A percentile compares a stretch with the other conserved stretches of the same genome.
Evolutionary conservation across 2,329 filamentous ascomycete species (phyloP).

Genomic region (Diplodia scrobiculata): DNA sequence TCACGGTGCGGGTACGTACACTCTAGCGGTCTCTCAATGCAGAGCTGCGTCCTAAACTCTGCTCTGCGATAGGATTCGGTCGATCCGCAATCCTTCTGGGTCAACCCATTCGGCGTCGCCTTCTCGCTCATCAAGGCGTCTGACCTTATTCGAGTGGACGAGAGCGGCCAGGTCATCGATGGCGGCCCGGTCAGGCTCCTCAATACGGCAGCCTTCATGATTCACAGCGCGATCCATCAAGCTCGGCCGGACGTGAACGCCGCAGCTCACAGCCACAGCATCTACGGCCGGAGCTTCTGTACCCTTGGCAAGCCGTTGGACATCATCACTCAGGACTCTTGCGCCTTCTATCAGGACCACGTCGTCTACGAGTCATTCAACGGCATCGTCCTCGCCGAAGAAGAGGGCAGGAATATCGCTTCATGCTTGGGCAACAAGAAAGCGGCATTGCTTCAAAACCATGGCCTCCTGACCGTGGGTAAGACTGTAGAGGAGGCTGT

Average conservation of each 20-base stretch:
- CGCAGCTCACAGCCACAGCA: conserved; percentile 61
- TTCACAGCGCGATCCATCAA: conserved; percentile 61
- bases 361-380: conserved; percentile 57
- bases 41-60: background rate
- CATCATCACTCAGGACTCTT: conserved; percentile 62
- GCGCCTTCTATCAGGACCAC: conserved; percentile 59
- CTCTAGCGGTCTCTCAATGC: background rate
- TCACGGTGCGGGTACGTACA: conserved; percentile 56
- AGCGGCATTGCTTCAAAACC: conserved; percentile 58
- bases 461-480: conserved; percentile 56
- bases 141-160: conserved; percentile 68
- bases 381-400: conserved; percentile 55
- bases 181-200: conserved; percentile 53
- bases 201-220: conserved; percentile 59
- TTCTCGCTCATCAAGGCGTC: conserved; percentile 65
- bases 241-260: conserved; percentile 62
- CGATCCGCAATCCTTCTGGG: conserved; percentile 63
- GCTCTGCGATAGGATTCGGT: conserved; percentile 53
- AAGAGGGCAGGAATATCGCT: conserved; percentile 59
- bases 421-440: conserved; percentile 53
- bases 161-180: conserved; percentile 63
- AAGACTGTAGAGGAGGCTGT: conserved; percentile 54
- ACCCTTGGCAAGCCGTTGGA: conserved; percentile 62
- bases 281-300: conserved; percentile 64
- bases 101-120: conserved; percentile 66